Evolutionary conservation across 2,329 filamentous ascomycete species (phyloP).

Genomic region (Aspergillus quadricinctus): DNA sequence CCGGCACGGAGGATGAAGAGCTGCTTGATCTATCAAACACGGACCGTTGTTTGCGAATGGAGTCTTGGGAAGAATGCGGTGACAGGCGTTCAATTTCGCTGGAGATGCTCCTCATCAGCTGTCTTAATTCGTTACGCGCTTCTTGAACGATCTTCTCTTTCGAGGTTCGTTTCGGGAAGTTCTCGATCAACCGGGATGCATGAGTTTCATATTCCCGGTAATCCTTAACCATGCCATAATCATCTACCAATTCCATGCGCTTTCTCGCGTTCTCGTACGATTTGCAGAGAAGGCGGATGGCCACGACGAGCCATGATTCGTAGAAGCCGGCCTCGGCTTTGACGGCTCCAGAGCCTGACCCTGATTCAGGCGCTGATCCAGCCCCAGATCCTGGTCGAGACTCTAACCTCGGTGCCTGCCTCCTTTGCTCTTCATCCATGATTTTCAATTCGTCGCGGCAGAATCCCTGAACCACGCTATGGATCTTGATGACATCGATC

Average conservation of each 20-base stretch:
- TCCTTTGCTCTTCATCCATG: conserved; percentile 28
- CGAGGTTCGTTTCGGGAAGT: conserved; percentile 34
- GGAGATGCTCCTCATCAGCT: conserved; percentile 34
- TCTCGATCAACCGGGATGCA: conserved; percentile 35
- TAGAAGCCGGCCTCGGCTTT: conserved; percentile 31
- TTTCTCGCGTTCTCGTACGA: conserved; percentile 40
- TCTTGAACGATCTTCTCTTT: conserved; percentile 29
- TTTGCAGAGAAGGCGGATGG: conserved; percentile 37
- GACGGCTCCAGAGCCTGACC: background rate
- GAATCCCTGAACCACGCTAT: conserved; percentile 46
- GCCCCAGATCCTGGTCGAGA: background rate
- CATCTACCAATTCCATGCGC: conserved; percentile 36
- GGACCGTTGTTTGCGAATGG: conserved; percentile 34
- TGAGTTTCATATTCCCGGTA: conserved; percentile 47
- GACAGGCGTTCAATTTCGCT: conserved; percentile 41
- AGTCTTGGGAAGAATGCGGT: conserved; percentile 40
- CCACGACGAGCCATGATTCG: conserved; percentile 41
- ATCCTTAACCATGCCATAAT: conserved; percentile 41
- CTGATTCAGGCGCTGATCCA: background rate
- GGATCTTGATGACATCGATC: conserved; percentile 46
- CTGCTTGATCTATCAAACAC: conserved; percentile 47
- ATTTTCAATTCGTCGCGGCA: conserved; percentile 44
- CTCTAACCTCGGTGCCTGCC: background rate
- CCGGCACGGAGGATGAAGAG: conserved; percentile 40
- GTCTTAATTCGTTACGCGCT: conserved; percentile 32